phyloP scores from a whole-genome alignment of 2,329 filamentous ascomycete genomes.

The Hypoxylon rubiginosum region DNA sequence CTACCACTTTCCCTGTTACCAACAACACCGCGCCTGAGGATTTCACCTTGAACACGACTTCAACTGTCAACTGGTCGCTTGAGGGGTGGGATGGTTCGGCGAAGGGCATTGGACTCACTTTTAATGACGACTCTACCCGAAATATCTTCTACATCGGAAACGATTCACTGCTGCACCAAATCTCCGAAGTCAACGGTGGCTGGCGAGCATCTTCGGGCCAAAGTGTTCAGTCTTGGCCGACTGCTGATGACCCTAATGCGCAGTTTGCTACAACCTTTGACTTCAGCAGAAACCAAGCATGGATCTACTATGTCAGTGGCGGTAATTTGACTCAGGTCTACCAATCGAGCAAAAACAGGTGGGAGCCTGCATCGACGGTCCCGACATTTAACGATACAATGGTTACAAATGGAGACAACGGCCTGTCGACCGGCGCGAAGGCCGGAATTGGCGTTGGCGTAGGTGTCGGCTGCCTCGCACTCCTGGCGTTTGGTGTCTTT shows the following conservation, averaged over 20 bases:
- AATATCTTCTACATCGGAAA: slow-evolving; percentile 41
- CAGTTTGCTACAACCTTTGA: slow-evolving; percentile 49
- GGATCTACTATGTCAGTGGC: slow-evolving; percentile 53
- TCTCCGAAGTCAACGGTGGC: slow-evolving; percentile 40
- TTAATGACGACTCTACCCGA: slow-evolving; percentile 24
- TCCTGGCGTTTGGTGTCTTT: slow-evolving; percentile 43
- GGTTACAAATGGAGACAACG: neutral
- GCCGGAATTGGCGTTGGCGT: slow-evolving; percentile 44
- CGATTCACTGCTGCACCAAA: slow-evolving; percentile 50
- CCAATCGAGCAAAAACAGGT: slow-evolving; percentile 41
- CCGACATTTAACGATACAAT: slow-evolving; percentile 34
- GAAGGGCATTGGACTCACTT: slow-evolving; percentile 16
- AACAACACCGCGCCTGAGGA: slow-evolving; percentile 18
- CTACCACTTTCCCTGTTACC: neutral
- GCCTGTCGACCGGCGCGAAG: slow-evolving; percentile 26
- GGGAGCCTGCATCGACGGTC: slow-evolving; percentile 47
- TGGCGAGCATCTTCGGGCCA: slow-evolving; percentile 44
- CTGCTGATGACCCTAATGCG: slow-evolving; percentile 50
- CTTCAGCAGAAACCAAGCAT: slow-evolving; percentile 41
- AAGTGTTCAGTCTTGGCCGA: slow-evolving; percentile 48
- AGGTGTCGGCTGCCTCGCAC: slow-evolving; percentile 46
- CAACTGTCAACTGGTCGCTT: slow-evolving; percentile 7
- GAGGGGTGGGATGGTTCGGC: slow-evolving; percentile 34
- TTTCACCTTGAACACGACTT: slow-evolving; percentile 4
- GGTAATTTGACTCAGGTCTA: slow-evolving; percentile 49